Base-by-base conservation (phyloP, 2,329 filamentous ascomycete genomes). In the Davidsoniella virescens region DNA sequence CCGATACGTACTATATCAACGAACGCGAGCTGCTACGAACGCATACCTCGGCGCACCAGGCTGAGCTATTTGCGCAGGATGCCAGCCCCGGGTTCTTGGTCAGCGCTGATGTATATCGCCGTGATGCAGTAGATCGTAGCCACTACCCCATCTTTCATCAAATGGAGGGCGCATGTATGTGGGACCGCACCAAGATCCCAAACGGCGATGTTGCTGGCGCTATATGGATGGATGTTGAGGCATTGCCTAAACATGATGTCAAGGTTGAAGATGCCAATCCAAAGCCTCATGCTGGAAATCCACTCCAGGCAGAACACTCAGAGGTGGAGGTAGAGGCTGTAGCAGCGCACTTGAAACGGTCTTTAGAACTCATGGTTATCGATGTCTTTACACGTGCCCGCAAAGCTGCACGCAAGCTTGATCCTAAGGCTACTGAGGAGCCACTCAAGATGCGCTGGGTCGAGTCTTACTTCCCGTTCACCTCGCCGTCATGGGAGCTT, bases 71-170 rank as follows among this genome's bases (percentile, higher is more conserved):
- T 71, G 71, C 80, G 56, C 70, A 75, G 53, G 78, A 87, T 65
- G 66, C 75, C 50, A 83, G 75, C 58, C 74, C 80, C 37, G 92
- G 90, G 2, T 98, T 87, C 62, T 82, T 94, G 33, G 84, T 98
- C 62, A 84, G 83, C 53, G 92, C 90, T 20, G 92, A 98, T 63
- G 92, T 98, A 16, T 98, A 96, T 65, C 79, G 92, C 41, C 76
- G 92, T 56, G 92, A 98, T 74, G 88, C 90, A 51, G 83, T 98
- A 60, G 92, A 98, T 65, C 78, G 85, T 51, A 92, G 82, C 58
- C 92, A 98, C 66, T 96, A 96, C 65, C 92, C 92, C 0, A 79
- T 94, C 52, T 98, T 98, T 65, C 92, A 98, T 66, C 92, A 98
- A 67, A 96, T 96, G 88, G 92, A 98, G 64, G 90, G 87, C 10